Evolutionary conservation across 192 early-diverging fungal species (phyloP), one percentile per base, ranked within the genome.

Genomic region (Entomortierella lignicola): DNA sequence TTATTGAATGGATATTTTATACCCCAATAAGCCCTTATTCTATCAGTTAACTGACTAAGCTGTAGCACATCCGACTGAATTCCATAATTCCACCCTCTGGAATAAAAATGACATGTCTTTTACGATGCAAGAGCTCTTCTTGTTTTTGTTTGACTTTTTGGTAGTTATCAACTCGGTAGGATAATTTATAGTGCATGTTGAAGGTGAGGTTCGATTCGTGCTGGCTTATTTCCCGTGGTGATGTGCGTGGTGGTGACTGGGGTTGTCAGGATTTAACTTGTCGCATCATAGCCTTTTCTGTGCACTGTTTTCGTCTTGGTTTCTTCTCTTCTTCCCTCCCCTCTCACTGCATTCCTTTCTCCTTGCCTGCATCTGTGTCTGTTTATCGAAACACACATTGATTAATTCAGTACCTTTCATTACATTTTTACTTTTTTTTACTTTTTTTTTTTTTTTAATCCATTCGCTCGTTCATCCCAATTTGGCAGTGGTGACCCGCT

Each of bases 151-250:
- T n/a, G n/a, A n/a, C n/a, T n/a, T n/a, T n/a, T n/a, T n/a, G n/a
- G n/a, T n/a, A n/a, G n/a, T n/a, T n/a, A n/a, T n/a, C n/a, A n/a
- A n/a, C n/a, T n/a, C n/a, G n/a, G n/a, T n/a, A n/a, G n/a, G n/a
- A n/a, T n/a, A n/a, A n/a, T n/a, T n/a, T n/a, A 37, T 37, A 10
- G 34, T 37, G 34, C 10, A 7, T 37, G 34, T 4, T 37, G 17
- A 47, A 47, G 15, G 20, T 4, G 44, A 47, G 44, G 12, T 3
- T 47, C 20, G 12, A 20, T 47, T 15, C 4, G 44, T 47, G 20
- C 44, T 47, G 17, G 44, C 44, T 47, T 64, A 64, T 39, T 64
- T 64, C 50, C 23, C 50, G 51, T 18, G 1, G 42, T 60, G 59
- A 10, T 37, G 34, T n/a, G n/a, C n/a, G n/a, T n/a, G n/a, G n/a